Evolutionary conservation across 331 rosid genomes (phyloP).

Genomic region (Quercus lobata): DNA sequence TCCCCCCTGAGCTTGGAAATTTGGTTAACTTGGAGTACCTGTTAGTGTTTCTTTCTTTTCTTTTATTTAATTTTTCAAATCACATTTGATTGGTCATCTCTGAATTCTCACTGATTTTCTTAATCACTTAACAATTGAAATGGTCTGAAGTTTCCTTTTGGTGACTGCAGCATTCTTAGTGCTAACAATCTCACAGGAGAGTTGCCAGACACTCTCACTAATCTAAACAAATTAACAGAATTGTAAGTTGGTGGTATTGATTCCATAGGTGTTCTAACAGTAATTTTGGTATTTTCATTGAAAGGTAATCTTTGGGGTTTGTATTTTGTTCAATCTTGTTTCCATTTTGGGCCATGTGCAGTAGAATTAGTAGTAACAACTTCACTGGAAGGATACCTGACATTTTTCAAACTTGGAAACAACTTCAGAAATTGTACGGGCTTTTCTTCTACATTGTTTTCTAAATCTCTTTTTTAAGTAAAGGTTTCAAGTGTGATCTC

Average conservation of each 20-base stretch:
- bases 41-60: slow-evolving; percentile 10
- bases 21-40: slow-evolving; percentile 9
- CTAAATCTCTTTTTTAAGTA: background rate
- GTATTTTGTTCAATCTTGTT: background rate
- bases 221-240: slow-evolving; percentile 5
- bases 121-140: background rate
- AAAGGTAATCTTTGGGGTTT: background rate
- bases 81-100: background rate
- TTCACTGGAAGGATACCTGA: slow-evolving; percentile 21
- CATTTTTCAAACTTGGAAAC: slow-evolving; percentile 17
- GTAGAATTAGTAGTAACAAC: slow-evolving; percentile 3
- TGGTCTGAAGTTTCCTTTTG: background rate
- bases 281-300: too few species aligned
- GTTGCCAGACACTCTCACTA: slow-evolving; percentile 6
- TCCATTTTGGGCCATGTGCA: background rate
- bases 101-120: background rate
- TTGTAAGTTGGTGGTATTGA: slow-evolving; percentile 18
- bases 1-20: slow-evolving; percentile 18
- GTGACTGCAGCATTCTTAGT: slow-evolving; percentile 10
- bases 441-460: too few species aligned
- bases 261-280: too few species aligned
- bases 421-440: slow-evolving; percentile 12
- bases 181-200: slow-evolving; percentile 31
- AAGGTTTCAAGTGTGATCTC: background rate
- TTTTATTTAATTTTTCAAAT: too few species aligned